These are phyloP conservation scores for Helotiales sp. DNA, from an alignment of 2,329 filamentous ascomycete genomes.

Conservation along the genomic window DNA sequence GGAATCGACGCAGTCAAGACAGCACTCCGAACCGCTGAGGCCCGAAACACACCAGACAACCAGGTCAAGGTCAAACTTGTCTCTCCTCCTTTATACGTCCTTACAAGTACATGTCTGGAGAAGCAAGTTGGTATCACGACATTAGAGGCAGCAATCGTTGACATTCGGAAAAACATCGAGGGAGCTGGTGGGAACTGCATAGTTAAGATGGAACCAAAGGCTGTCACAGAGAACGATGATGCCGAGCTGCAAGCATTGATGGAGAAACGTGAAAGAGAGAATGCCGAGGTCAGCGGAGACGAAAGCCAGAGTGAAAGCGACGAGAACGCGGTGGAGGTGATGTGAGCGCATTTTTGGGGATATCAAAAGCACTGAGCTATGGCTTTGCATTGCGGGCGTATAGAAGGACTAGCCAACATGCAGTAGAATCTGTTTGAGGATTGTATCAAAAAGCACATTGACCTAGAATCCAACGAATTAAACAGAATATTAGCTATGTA, in stretches of 20 bases:
- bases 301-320: slow-evolving; percentile 96
- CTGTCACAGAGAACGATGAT: slow-evolving; percentile 97
- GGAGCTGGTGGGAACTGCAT: slow-evolving; percentile 75
- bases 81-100: slow-evolving; percentile 93
- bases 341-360: slow-evolving; percentile 36
- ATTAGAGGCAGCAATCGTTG: slow-evolving; percentile 85
- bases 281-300: slow-evolving; percentile 95
- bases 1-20: slow-evolving; percentile 98
- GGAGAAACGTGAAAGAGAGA: slow-evolving; percentile 98
- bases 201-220: slow-evolving; percentile 99
- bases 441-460: slow-evolving; percentile 8
- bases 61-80: slow-evolving; percentile 98
- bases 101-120: slow-evolving; percentile 94
- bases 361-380: slow-evolving; percentile 29
- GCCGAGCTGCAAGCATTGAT: slow-evolving; percentile 95
- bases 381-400: slow-evolving; percentile 34
- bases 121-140: slow-evolving; percentile 83
- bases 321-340: slow-evolving; percentile 69
- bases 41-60: slow-evolving; percentile 85
- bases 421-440: slow-evolving; percentile 5
- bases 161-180: slow-evolving; percentile 80
- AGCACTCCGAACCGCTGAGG: slow-evolving; percentile 87
- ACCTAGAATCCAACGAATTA: slow-evolving; percentile 4
- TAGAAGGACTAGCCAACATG: slow-evolving; percentile 24
- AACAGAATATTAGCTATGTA: neutral